These are phyloP conservation scores for Eucalyptus leucophloia DNA, from an alignment of 345 rosid genomes.

Conservation along the genomic window DNA sequence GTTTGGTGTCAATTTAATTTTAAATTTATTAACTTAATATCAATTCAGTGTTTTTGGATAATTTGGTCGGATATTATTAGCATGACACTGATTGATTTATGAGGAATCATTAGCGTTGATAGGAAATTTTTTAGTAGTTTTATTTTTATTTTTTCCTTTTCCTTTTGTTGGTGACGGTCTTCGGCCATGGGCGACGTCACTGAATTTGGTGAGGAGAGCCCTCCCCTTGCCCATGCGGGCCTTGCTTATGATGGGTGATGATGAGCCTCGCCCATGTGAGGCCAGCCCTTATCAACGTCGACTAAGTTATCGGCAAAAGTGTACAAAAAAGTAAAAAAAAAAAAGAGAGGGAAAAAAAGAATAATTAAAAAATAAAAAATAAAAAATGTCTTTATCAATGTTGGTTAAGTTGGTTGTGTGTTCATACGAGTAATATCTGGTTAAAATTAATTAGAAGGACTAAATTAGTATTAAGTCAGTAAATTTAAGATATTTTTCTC, in stretches of 20 bases:
- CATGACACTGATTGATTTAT: accelerated
- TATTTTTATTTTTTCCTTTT: too few species aligned
- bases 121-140: accelerated
- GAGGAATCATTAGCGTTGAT: accelerated
- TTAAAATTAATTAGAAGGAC: accelerated
- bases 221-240: too few species aligned
- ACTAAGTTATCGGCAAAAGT: too few species aligned
- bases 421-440: accelerated
- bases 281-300: too few species aligned
- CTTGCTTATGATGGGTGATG: accelerated
- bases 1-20: too few species aligned
- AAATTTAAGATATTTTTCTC: too few species aligned
- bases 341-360: accelerated
- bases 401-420: accelerated
- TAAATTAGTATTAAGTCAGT: too few species aligned
- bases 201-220: accelerated
- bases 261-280: too few species aligned
- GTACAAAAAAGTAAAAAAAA: too few species aligned
- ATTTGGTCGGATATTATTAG: too few species aligned
- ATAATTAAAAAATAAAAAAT: accelerated
- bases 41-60: too few species aligned
- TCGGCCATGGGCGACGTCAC: accelerated
- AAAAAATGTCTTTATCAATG: accelerated
- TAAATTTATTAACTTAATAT: accelerated
- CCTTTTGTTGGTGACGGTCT: accelerated